Evolutionary conservation across 1,284 basidiomycete species (phyloP).

Genomic region (Ustilago crameri): DNA sequence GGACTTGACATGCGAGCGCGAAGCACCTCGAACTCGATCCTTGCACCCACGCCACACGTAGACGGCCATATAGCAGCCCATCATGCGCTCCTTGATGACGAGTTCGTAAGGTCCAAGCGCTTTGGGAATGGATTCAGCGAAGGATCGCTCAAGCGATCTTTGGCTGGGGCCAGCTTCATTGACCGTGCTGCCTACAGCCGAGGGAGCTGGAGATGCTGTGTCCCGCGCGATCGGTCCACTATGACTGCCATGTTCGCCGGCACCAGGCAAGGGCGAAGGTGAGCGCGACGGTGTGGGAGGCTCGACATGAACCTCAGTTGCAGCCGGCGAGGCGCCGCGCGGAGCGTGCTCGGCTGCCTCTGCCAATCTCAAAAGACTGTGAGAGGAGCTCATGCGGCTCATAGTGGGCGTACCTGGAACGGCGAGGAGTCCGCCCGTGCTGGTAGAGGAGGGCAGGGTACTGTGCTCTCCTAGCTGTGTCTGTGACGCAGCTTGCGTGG

Average conservation of each 20-base stretch:
- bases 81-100: constrained; percentile 83
- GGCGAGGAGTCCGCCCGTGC: constrained; percentile 18
- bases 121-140: constrained; percentile 49
- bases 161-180: not conserved
- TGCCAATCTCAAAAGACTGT: constrained; percentile 27
- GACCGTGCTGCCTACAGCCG: not conserved
- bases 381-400: constrained; percentile 37
- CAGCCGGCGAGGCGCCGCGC: constrained; percentile 24
- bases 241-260: not conserved
- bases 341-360: constrained; percentile 8
- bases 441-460: constrained; percentile 10
- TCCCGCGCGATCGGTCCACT: constrained; percentile 7
- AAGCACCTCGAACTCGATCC: constrained; percentile 67
- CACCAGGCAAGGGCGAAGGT: constrained; percentile 22
- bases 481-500: constrained; percentile 1
- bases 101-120: constrained; percentile 76
- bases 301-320: constrained; percentile 27
- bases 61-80: constrained; percentile 79
- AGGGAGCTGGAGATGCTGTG: constrained; percentile 13
- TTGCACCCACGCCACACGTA: constrained; percentile 63
- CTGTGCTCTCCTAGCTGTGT: not conserved
- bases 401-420: constrained; percentile 28
- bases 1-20: constrained; percentile 77
- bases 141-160: constrained; percentile 4
- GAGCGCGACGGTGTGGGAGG: constrained; percentile 38